These are phyloP conservation scores for Orbilia brochopaga DNA, from an alignment of 2,329 filamentous ascomycete species.

Conservation along the genomic window DNA sequence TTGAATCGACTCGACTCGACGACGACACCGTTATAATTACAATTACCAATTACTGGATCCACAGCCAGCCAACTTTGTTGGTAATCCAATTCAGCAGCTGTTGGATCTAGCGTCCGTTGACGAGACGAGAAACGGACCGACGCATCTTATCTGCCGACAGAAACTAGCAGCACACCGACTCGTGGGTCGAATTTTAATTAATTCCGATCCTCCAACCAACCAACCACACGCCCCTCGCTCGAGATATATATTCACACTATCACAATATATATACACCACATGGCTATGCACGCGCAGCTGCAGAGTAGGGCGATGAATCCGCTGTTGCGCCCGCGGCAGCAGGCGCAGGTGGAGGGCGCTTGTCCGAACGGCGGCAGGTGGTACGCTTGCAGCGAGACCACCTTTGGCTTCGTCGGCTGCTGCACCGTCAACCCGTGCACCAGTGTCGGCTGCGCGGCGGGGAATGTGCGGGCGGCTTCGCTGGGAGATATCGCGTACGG, in stretches of 20 bases:
- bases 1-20: no score
- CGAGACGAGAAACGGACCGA: no score
- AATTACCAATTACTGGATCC: no score
- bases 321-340: constrained; percentile 24
- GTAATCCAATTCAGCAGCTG: no score
- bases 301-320: constrained; percentile 23
- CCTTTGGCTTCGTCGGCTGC: constrained; percentile 45
- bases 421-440: constrained; percentile 41
- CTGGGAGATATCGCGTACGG: constrained; percentile 27
- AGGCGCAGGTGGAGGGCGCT: constrained; percentile 6
- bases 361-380: constrained; percentile 43
- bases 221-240: background rate
- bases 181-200: background rate
- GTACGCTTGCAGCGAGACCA: constrained; percentile 27
- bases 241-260: no score
- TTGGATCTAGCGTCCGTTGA: no score
- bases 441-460: constrained; percentile 32
- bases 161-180: no score
- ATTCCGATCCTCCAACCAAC: background rate
- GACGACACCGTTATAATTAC: no score
- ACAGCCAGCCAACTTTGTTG: no score
- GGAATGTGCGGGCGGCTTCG: constrained; percentile 33
- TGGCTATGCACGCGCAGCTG: constrained; percentile 34
- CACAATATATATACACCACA: no score
- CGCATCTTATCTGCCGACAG: no score